A percentile compares a stretch with the other conserved stretches of the same genome.
Conservation (phyloP, 2,329 filamentous ascomycete genomes). For the Cladorrhinum sp. region DNA sequence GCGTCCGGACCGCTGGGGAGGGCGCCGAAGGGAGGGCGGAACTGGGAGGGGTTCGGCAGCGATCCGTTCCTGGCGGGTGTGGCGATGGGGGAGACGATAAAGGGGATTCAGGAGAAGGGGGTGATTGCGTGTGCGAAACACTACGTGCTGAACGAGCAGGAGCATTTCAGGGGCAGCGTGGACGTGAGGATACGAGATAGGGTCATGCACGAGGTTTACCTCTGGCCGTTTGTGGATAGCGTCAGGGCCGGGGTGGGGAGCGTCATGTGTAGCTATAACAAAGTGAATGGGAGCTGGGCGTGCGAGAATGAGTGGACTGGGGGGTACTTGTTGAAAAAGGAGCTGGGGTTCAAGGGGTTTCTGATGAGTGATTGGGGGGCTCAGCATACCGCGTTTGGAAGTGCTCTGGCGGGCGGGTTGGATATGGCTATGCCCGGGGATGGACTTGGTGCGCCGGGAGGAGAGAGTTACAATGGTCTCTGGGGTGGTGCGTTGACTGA, state of each 20-base stretch:
- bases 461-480: slow-evolving; percentile 58
- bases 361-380: slow-evolving; percentile 61
- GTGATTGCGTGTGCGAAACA: slow-evolving; percentile 48
- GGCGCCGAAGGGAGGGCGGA: slow-evolving; percentile 59
- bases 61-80: slow-evolving; percentile 67
- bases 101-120: slow-evolving; percentile 59
- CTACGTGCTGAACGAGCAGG: slow-evolving; percentile 67
- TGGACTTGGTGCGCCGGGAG: slow-evolving; percentile 53
- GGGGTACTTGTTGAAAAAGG: slow-evolving; percentile 69
- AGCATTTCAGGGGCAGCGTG: slow-evolving; percentile 64
- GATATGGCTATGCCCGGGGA: slow-evolving; percentile 72
- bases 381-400: slow-evolving; percentile 57
- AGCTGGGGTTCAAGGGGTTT: slow-evolving; percentile 69
- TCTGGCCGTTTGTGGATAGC: slow-evolving; percentile 61
- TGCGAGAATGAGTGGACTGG: slow-evolving; percentile 67
- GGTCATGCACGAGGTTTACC: slow-evolving; percentile 58
- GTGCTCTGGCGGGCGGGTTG: slow-evolving; percentile 60
- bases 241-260: slow-evolving; percentile 49
- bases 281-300: slow-evolving; percentile 57
- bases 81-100: slow-evolving; percentile 61
- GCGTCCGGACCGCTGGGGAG: slow-evolving; percentile 62
- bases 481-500: slow-evolving; percentile 77
- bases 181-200: slow-evolving; percentile 54
- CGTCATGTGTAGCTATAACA: slow-evolving; percentile 54
- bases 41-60: slow-evolving; percentile 58